These are phyloP conservation scores for Boletus sp. DNA, from an alignment of 768 basidiomycete genomes.

Conservation along the genomic window DNA sequence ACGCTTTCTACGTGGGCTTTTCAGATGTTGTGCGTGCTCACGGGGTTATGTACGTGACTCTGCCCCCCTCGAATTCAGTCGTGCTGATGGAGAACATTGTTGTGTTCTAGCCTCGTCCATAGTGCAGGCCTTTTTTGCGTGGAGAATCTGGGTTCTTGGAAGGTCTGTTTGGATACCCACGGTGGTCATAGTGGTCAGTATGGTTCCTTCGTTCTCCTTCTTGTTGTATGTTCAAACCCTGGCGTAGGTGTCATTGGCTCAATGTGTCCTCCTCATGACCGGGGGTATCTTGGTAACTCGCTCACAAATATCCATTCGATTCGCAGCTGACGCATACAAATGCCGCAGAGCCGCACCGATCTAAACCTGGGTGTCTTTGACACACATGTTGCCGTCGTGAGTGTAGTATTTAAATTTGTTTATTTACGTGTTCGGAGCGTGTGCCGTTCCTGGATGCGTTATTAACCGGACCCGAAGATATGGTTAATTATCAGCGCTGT, in stretches of 20 bases:
- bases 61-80: background rate
- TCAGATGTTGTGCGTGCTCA: conserved; percentile 5
- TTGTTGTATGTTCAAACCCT: background rate
- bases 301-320: background rate
- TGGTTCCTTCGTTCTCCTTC: background rate
- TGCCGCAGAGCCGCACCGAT: background rate
- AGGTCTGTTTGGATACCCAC: conserved; percentile 2
- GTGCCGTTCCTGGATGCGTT: background rate
- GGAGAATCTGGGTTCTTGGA: conserved; percentile 11
- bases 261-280: conserved; percentile 2
- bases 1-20: conserved; percentile 6
- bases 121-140: conserved; percentile 7
- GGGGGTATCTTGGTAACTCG: conserved; percentile 1
- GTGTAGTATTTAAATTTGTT: background rate
- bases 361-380: conserved; percentile 4
- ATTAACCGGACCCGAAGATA: background rate
- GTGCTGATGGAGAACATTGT: background rate
- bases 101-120: conserved; percentile 2
- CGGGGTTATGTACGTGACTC: conserved; percentile 3
- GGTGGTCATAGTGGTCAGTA: conserved; percentile 1
- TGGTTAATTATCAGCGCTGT: conserved; percentile 13
- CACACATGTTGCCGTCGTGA: conserved; percentile 4
- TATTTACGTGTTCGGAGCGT: background rate
- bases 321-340: background rate
- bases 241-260: background rate